Base-by-base conservation (phyloP, 495 filamentous ascomycete genomes). In the Xylaria venustula region DNA sequence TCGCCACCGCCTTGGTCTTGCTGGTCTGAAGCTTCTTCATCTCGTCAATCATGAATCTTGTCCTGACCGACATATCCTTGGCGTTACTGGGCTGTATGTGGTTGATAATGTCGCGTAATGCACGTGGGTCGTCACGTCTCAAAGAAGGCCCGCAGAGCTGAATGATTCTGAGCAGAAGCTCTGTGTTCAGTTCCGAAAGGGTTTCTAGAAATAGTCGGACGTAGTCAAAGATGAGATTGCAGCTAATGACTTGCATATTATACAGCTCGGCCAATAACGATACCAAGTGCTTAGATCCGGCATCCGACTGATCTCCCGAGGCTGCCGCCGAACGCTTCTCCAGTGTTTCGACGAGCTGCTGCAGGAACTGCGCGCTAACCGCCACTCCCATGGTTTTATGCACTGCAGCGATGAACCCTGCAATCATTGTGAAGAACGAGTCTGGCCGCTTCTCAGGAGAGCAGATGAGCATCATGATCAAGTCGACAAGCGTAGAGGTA, bases 41-140 rank as follows among this genome's bases (percentile, higher is more conserved):
- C 2, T 89, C 93, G 62, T 98, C 94, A 48, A 98, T 92, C 95
- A 98, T 98, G 75, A 97, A 98, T 63, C 89, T 95, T 1, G 93
- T 97, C 49, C 94, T 87, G 11, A 96, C 89, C 14, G 91, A 93
- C 17, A 97, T 78, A 45, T 82, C 87, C 50, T 83, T 85, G 7
- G 84, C 74, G 12, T 91, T 82, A 8, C 87, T 83, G 11, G 85
- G 85, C 64, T 92, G 90, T 56, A 97, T 85, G 54, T 90, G 80
- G 19, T 88, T 67, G 9, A 97, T 89, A 56, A 98, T 95, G 61
- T 96, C 91, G 73, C 95, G 96, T 37, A 98, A 73, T n/a, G 93
- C 81, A 22, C 88, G 86, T 0, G 93, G 91, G 66, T 98, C 93
- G 61, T 98, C 95, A 59, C 91, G 88, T 46, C 94, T 87, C 6